These are phyloP conservation scores for Mucor lusitanicus DNA, from an alignment of 371 early-diverging fungal species.

Conservation along the genomic window DNA sequence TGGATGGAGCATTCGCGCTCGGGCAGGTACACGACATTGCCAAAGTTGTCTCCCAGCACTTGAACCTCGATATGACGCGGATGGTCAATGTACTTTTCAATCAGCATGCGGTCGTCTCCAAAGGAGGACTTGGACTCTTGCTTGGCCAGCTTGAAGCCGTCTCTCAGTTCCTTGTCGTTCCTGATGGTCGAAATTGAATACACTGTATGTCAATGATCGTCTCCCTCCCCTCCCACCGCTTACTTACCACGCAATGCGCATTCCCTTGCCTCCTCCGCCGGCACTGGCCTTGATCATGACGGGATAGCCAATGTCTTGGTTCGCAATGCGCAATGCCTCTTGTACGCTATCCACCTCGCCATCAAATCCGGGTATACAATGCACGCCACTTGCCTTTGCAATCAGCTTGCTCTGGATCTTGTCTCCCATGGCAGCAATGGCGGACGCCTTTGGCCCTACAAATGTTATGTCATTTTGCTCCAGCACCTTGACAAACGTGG, in stretches of 20 bases:
- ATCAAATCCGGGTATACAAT: slow-evolving; percentile 68
- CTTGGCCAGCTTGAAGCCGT: slow-evolving; percentile 79
- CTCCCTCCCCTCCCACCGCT: no score
- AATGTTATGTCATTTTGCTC: slow-evolving; percentile 66
- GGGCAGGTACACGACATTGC: slow-evolving; percentile 80
- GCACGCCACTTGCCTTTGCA: slow-evolving; percentile 70
- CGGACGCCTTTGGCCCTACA: slow-evolving; percentile 73
- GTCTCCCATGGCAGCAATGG: slow-evolving; percentile 93
- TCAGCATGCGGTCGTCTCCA: slow-evolving; percentile 84
- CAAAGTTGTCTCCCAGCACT: slow-evolving; percentile 76
- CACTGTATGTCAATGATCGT: background rate
- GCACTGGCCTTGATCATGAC: slow-evolving; percentile 86
- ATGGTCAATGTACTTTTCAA: slow-evolving; percentile 89
- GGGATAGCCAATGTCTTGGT: slow-evolving; percentile 66
- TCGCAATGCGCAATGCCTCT: slow-evolving; percentile 51
- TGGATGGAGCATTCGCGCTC: slow-evolving; percentile 94
- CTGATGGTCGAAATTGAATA: slow-evolving; percentile 20
- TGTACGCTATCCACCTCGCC: slow-evolving; percentile 54
- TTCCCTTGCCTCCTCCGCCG: slow-evolving; percentile 91
- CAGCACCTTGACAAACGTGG: slow-evolving; percentile 69
- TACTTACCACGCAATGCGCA: slow-evolving; percentile 72
- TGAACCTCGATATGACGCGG: slow-evolving; percentile 90
- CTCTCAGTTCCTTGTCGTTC: slow-evolving; percentile 68
- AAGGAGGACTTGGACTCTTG: slow-evolving; percentile 84
- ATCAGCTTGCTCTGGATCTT: slow-evolving; percentile 79